Evolutionary conservation across 352 stramenopile genomes (phyloP).

Genomic region (Globisporangium paddicum): DNA sequence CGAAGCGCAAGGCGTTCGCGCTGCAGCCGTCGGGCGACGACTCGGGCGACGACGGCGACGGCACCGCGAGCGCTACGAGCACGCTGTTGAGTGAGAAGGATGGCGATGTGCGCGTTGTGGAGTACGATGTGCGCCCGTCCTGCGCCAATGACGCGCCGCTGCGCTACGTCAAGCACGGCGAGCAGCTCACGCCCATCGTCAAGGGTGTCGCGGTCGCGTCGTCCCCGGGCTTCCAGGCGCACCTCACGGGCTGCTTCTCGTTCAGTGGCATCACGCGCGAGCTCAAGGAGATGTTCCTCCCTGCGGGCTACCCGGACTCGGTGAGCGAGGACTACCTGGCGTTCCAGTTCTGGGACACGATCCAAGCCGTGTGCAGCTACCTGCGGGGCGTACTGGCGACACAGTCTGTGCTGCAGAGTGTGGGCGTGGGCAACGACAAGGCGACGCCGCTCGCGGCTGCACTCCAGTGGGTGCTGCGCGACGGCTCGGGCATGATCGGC

Average conservation of each 20-base stretch:
- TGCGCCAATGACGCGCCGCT: conserved; percentile 40
- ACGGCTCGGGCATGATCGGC: conserved; percentile 84
- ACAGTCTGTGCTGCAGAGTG: conserved; percentile 90
- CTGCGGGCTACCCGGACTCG: conserved; percentile 77
- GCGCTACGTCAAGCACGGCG: conserved; percentile 43
- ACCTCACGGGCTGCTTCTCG: conserved; percentile 23
- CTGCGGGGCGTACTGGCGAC: conserved; percentile 91
- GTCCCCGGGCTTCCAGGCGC: background rate
- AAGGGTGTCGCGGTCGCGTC: conserved; percentile 6
- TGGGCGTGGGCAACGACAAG: conserved; percentile 90
- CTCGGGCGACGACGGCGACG: conserved; percentile 9
- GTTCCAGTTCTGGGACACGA: conserved; percentile 95
- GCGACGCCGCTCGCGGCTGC: conserved; percentile 65
- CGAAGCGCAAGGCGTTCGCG: conserved; percentile 39
- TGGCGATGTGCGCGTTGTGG: conserved; percentile 33
- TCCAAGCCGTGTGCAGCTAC: conserved; percentile 95
- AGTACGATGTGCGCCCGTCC: conserved; percentile 56
- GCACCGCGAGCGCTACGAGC: conserved; percentile 11
- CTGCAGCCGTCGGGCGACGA: background rate
- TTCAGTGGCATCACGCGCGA: conserved; percentile 37
- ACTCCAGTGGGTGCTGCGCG: conserved; percentile 74
- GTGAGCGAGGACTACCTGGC: conserved; percentile 90
- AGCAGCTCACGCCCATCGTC: conserved; percentile 23
- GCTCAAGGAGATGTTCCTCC: conserved; percentile 84
- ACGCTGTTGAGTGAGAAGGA: conserved; percentile 15